Percentiles rank a stretch among this genome's conserved stretches.
Evolutionary conservation across 305 asterid genomes (phyloP).

Genomic region (Salvia sclarea): DNA sequence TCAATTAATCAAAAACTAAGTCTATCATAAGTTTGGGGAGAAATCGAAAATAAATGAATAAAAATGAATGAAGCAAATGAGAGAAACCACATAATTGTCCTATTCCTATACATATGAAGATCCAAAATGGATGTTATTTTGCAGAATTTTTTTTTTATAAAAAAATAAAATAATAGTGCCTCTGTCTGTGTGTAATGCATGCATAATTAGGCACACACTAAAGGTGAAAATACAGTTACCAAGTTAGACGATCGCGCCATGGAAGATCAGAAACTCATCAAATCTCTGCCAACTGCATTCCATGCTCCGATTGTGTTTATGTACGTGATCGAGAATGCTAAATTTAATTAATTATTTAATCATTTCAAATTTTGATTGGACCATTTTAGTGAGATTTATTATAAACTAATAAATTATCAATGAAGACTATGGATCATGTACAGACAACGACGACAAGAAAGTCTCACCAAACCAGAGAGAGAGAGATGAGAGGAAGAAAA

Average conservation of each 20-base stretch:
- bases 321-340: background rate
- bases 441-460: background rate
- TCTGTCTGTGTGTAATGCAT: conserved; percentile 2
- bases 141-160: no score
- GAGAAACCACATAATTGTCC: background rate
- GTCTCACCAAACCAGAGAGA: background rate
- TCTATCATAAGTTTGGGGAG: background rate
- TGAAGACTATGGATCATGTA: background rate
- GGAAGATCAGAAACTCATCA: conserved; percentile 27
- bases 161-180: no score
- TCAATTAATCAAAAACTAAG: no score
- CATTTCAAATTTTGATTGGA: conserved; percentile 13
- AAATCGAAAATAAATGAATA: background rate
- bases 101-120: background rate
- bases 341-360: background rate
- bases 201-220: background rate
- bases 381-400: background rate
- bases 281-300: background rate
- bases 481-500: conserved; percentile 3
- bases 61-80: no score
- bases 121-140: background rate
- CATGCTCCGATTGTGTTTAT: background rate
- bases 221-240: no score
- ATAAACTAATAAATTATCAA: background rate
- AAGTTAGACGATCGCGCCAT: conserved; percentile 44